Base-by-base conservation (phyloP, 306 rosid species). In the Castanea sativa region DNA sequence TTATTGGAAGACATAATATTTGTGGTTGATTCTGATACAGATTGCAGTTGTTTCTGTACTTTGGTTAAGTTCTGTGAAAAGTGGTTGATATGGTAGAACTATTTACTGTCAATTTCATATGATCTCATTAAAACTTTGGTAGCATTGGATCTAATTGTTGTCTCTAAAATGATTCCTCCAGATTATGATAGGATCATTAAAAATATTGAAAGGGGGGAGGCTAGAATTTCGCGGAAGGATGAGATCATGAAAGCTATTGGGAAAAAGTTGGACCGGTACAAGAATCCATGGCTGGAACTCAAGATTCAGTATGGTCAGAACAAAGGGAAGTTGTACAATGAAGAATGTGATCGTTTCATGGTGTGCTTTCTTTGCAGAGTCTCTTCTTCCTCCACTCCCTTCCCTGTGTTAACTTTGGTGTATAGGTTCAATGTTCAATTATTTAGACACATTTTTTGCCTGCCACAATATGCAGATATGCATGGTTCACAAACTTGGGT, bases 191-290 rank as follows among this genome's bases (percentile, higher is more conserved):
- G 99, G 82, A 95, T 95, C 80, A 88, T 95, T 57, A 95, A 95
- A 84, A 95, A 95, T 86, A 95, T 95, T 13, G 99, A 95, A 87
- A 93, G 99, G 87, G 99, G 99, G 63, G 99, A 95, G 85, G 97
- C 98, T 0, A 91, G 99, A 82, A 95, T 95, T 84, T 90, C 99
- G 20, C 92, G 98, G 30, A 95, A 95, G 72, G 99, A 95, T 80
- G 99, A 95, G 87, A 95, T 95, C 80, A 95, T 91, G 99, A 95
- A 95, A 82, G 99, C 99, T 72, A 91, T 95, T 79, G 99, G 97
- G 73, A 95, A 95, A 90, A 95, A 95, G 86, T 82, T 95, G 90
- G 97, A 92, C 76, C 97, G 98, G 75, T 95, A 95, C 89, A 95
- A 93, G 91, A 95, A 95, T 87, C 99, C 99, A 16, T 95, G 99